Percentiles rank a stretch among this genome's conserved stretches.
Conservation (phyloP, 1,139 yeast species). For the Geotrichum citri-aurantii region DNA sequence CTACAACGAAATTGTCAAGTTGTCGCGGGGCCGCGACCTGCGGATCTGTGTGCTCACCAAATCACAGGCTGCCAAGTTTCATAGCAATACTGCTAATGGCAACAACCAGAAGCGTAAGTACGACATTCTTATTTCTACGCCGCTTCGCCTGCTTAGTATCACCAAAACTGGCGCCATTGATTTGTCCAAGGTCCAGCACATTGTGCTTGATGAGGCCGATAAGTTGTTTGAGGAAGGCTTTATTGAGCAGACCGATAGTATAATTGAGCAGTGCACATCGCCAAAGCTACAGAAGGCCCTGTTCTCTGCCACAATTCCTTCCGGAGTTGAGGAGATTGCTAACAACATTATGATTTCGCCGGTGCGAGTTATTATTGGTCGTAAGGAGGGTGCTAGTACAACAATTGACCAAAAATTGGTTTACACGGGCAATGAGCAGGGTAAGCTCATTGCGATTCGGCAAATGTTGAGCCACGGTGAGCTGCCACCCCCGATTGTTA, state of each 20-base stretch:
- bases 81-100: constrained; percentile 40
- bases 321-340: constrained; percentile 87
- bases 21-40: constrained; percentile 48
- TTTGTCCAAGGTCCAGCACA: constrained; percentile 59
- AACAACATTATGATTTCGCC: constrained; percentile 79
- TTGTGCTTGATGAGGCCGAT: constrained; percentile 94
- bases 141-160: constrained; percentile 77
- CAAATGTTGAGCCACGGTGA: constrained; percentile 82
- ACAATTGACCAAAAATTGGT: constrained; percentile 79
- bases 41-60: constrained; percentile 68
- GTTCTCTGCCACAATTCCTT: constrained; percentile 94
- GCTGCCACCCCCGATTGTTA: constrained; percentile 86
- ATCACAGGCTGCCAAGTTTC: constrained; percentile 65
- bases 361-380: constrained; percentile 82
- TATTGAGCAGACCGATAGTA: constrained; percentile 84
- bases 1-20: constrained; percentile 57
- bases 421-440: constrained; percentile 91
- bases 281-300: constrained; percentile 55
- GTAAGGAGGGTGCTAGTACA: constrained; percentile 84
- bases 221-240: constrained; percentile 86
- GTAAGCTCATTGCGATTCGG: constrained; percentile 84
- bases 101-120: constrained; percentile 56
- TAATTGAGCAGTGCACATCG: constrained; percentile 61
- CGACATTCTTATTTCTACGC: constrained; percentile 83
- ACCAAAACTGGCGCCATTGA: constrained; percentile 56